Evolutionary conservation across 177 flowering plant genomes (phyloP).

Genomic region (Telopea speciosissima): DNA sequence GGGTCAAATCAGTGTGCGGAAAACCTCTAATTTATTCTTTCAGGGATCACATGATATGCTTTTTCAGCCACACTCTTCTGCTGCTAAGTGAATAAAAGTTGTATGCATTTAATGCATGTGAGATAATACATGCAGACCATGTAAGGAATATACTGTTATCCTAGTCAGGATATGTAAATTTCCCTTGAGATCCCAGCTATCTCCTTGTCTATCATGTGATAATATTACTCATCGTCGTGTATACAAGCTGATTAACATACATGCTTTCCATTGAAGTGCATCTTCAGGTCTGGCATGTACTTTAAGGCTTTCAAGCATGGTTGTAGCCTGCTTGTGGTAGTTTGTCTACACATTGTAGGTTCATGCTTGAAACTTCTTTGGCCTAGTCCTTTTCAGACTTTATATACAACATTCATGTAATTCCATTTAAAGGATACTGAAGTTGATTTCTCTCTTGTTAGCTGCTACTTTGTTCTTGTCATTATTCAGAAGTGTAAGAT

Average conservation of each 20-base stretch:
- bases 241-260: neutral
- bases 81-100: neutral
- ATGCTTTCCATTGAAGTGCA: neutral
- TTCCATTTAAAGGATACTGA: neutral
- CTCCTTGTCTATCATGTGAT: neutral
- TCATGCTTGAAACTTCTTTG: neutral
- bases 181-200: neutral
- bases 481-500: neutral
- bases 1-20: slow-evolving; percentile 2
- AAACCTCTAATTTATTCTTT: slow-evolving; percentile 5
- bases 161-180: neutral
- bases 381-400: neutral
- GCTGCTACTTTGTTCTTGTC: neutral
- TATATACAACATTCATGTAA: neutral
- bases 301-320: neutral
- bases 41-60: slow-evolving; percentile 11
- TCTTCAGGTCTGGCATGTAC: neutral
- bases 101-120: slow-evolving; percentile 1
- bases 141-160: neutral
- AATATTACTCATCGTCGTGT: neutral
- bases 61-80: neutral
- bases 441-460: slow-evolving; percentile 1
- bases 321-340: neutral
- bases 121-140: slow-evolving; percentile 1
- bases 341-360: neutral